These are phyloP conservation scores for Neostapfia colusana DNA, from an alignment of 176 grass and related monocot genomes.

Conservation along the genomic window DNA sequence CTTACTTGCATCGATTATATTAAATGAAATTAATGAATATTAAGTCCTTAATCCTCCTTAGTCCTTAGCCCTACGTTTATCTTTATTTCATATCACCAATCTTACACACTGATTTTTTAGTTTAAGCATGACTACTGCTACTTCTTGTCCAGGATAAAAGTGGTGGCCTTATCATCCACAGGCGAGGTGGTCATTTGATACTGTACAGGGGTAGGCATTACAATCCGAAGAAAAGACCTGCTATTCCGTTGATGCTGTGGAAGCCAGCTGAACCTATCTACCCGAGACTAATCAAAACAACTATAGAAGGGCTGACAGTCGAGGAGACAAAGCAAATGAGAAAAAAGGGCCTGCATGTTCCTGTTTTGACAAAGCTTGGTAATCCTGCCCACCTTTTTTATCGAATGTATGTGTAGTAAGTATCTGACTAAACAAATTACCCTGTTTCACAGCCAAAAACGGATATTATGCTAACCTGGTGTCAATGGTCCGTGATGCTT, in stretches of 20 bases:
- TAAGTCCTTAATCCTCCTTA: neutral
- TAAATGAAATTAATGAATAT: neutral
- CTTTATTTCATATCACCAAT: neutral
- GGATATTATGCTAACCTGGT: constrained; percentile 82
- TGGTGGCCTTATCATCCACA: constrained; percentile 78
- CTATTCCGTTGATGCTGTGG: constrained; percentile 87
- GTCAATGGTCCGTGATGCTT: constrained; percentile 72
- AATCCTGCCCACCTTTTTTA: neutral
- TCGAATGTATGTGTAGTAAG: constrained; percentile 9
- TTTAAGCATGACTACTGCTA: neutral
- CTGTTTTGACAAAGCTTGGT: constrained; percentile 82
- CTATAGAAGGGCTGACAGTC: constrained; percentile 70
- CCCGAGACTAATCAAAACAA: constrained; percentile 76
- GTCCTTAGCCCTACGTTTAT: no score
- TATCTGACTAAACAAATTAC: constrained; percentile 4
- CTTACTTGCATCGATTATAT: neutral
- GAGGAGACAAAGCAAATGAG: constrained; percentile 79
- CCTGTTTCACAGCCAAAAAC: constrained; percentile 69
- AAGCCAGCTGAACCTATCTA: constrained; percentile 87
- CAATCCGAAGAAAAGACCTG: constrained; percentile 77
- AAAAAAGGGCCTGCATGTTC: constrained; percentile 76
- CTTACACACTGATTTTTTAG: neutral
- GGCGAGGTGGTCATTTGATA: constrained; percentile 61
- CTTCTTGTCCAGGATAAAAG: constrained; percentile 66
- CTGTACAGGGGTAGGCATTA: constrained; percentile 84